Conservation (phyloP, 768 basidiomycete genomes). For the Tricholoma flavovirens region DNA sequence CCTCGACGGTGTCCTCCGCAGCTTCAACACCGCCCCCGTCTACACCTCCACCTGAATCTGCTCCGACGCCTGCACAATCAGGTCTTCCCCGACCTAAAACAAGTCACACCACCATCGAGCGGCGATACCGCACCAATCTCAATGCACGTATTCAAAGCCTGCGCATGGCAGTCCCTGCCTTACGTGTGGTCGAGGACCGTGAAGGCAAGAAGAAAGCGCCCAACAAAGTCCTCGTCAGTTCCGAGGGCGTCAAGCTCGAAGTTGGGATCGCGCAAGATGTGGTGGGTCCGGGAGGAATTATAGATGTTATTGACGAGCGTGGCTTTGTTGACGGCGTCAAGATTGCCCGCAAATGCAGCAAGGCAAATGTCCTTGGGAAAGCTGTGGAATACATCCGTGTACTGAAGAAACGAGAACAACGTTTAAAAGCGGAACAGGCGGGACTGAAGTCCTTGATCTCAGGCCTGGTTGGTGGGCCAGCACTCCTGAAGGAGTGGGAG, state of each 20-base stretch:
- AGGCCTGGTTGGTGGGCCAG: slow-evolving; percentile 71
- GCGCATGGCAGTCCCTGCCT: slow-evolving; percentile 75
- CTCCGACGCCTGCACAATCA: slow-evolving; percentile 9
- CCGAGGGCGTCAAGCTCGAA: slow-evolving; percentile 30
- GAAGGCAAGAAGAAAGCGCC: slow-evolving; percentile 47
- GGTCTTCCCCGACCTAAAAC: slow-evolving; percentile 54
- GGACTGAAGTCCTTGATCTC: slow-evolving; percentile 65
- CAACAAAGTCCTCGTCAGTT: slow-evolving; percentile 28
- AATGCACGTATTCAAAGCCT: slow-evolving; percentile 82
- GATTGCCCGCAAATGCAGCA: slow-evolving; percentile 85
- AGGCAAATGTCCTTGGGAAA: slow-evolving; percentile 85
- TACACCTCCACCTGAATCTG: slow-evolving; percentile 19
- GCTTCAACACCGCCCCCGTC: slow-evolving; percentile 38
- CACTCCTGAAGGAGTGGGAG: slow-evolving; percentile 71
- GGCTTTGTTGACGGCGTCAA: slow-evolving; percentile 92
- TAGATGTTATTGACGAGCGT: slow-evolving; percentile 69
- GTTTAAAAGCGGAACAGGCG: slow-evolving; percentile 69
- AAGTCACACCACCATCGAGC: slow-evolving; percentile 84
- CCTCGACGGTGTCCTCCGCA: slow-evolving; percentile 28
- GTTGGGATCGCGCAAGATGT: slow-evolving; percentile 19
- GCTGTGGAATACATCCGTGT: slow-evolving; percentile 91
- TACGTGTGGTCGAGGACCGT: slow-evolving; percentile 69
- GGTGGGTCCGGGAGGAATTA: slow-evolving; percentile 15
- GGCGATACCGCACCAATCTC: slow-evolving; percentile 83
- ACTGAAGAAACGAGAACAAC: slow-evolving; percentile 68